Evolutionary conservation across 2,329 filamentous ascomycete species (phyloP).

Genomic region (Aureobasidium sp.): DNA sequence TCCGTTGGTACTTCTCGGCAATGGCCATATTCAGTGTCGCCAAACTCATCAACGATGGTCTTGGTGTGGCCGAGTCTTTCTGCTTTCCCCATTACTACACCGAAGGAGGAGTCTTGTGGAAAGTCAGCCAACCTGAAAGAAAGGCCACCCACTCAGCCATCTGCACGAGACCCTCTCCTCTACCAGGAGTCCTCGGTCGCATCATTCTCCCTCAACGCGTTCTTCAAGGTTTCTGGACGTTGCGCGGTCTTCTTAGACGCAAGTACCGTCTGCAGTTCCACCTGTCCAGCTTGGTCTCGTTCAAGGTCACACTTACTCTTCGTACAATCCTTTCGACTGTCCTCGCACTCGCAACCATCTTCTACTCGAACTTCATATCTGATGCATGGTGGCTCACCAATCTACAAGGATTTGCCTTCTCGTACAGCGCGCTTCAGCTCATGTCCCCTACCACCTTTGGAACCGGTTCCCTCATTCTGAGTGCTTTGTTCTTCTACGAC

Average conservation of each 20-base stretch:
- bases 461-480: slow-evolving; percentile 69
- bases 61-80: slow-evolving; percentile 57
- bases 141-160: slow-evolving; percentile 1
- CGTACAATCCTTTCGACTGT: slow-evolving; percentile 49
- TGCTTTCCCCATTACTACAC: slow-evolving; percentile 67
- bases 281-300: slow-evolving; percentile 23
- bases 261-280: slow-evolving; percentile 47
- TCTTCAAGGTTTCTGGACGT: slow-evolving; percentile 35
- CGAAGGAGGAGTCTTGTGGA: slow-evolving; percentile 41
- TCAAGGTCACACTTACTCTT: slow-evolving; percentile 43
- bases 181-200: slow-evolving; percentile 42
- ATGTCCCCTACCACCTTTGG: slow-evolving; percentile 83
- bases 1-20: slow-evolving; percentile 74
- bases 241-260: slow-evolving; percentile 39
- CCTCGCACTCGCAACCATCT: slow-evolving; percentile 45
- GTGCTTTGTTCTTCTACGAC: slow-evolving; percentile 85
- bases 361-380: slow-evolving; percentile 55
- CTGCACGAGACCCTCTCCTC: slow-evolving; percentile 34
- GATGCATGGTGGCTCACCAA: slow-evolving; percentile 72
- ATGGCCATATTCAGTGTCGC: slow-evolving; percentile 71
- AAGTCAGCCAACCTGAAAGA: slow-evolving; percentile 16
- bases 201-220: slow-evolving; percentile 35
- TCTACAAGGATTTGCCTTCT: slow-evolving; percentile 77
- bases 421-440: slow-evolving; percentile 70
- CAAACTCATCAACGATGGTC: slow-evolving; percentile 61